These are phyloP conservation scores for Ogataea methanolica DNA, from an alignment of 805 yeast species.

Conservation along the genomic window DNA sequence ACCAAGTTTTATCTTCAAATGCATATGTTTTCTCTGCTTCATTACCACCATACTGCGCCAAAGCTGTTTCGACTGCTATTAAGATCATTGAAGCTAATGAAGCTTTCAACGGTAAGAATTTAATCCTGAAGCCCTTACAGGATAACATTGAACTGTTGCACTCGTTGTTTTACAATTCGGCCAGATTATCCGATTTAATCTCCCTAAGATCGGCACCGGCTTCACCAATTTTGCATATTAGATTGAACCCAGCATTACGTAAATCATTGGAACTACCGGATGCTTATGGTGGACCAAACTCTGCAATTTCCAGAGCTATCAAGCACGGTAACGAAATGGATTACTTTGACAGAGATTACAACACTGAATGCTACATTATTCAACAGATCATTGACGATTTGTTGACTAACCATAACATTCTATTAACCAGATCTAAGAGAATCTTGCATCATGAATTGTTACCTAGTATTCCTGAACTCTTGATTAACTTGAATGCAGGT, in stretches of 20 bases:
- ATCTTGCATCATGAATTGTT: constrained; percentile 70
- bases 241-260: constrained; percentile 46
- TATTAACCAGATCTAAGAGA: constrained; percentile 54
- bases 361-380: constrained; percentile 55
- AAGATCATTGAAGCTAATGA: constrained; percentile 39
- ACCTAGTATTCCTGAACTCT: constrained; percentile 61
- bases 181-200: constrained; percentile 34
- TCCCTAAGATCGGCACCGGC: constrained; percentile 49
- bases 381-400: constrained; percentile 62
- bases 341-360: constrained; percentile 38
- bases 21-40: constrained; percentile 95
- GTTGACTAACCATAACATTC: constrained; percentile 43
- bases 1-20: constrained; percentile 84
- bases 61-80: constrained; percentile 47
- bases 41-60: constrained; percentile 86
- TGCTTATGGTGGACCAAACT: constrained; percentile 43
- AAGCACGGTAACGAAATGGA: constrained; percentile 38
- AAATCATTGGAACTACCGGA: constrained; percentile 41
- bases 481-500: constrained; percentile 44
- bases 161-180: constrained; percentile 36
- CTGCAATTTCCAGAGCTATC: constrained; percentile 38
- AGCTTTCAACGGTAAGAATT: constrained; percentile 31
- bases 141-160: constrained; percentile 37
- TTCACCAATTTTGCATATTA: constrained; percentile 70
- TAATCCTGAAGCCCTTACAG: constrained; percentile 35